Conservation (phyloP, 2,329 filamentous ascomycete species). For the Chalaropsis thielavioides region DNA sequence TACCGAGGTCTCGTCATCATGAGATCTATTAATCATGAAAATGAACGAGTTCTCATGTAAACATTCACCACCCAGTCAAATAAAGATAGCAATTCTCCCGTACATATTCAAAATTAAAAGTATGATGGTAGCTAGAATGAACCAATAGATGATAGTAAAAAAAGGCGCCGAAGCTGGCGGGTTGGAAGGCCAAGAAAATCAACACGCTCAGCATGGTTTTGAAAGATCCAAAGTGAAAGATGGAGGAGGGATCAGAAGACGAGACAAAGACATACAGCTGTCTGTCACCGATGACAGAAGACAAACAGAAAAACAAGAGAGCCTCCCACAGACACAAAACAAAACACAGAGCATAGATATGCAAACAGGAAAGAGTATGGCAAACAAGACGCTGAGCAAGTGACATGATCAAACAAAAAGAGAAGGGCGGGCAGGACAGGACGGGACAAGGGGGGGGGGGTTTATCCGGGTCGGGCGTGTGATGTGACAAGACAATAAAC, state of each 20-base stretch:
- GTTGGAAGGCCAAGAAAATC: background rate
- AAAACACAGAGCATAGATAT: slow-evolving; percentile 1
- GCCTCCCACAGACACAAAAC: background rate
- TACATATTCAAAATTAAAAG: background rate
- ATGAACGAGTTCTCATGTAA: no score
- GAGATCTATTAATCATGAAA: no score
- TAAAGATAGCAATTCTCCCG: background rate
- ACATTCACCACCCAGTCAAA: background rate
- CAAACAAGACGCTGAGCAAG: slow-evolving; percentile 3
- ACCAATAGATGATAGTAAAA: slow-evolving; percentile 4
- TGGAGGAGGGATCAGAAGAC: background rate
- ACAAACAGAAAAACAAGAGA: slow-evolving; percentile 5
- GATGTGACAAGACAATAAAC: background rate
- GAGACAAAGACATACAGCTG: background rate
- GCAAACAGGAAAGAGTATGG: background rate
- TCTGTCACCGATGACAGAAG: background rate
- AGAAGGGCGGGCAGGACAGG: background rate
- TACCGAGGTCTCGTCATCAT: no score
- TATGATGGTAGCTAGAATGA: background rate
- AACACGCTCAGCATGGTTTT: background rate
- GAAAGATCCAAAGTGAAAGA: background rate
- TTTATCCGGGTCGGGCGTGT: background rate
- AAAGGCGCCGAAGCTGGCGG: background rate
- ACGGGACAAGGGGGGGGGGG: background rate
- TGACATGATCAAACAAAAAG: background rate